These are phyloP conservation scores for Silene noctiflora DNA, from an alignment of 179 eudicot genomes.

Conservation along the genomic window DNA sequence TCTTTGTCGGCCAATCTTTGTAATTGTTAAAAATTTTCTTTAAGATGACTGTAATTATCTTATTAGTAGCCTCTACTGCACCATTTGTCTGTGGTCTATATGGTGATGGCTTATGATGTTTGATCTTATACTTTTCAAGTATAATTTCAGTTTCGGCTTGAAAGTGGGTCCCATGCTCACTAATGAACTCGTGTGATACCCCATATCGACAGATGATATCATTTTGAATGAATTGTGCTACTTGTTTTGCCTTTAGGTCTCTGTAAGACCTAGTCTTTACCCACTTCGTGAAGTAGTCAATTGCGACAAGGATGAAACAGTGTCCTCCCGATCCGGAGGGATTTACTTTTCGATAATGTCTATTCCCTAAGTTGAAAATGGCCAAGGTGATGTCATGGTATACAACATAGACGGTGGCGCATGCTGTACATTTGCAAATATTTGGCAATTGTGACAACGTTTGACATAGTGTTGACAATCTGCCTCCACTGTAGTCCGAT, in stretches of 20 bases:
- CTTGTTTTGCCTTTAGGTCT: too few species aligned
- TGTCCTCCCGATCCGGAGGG: not conserved
- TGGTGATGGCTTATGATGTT: not conserved
- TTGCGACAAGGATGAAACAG: not conserved
- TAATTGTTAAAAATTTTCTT: not conserved
- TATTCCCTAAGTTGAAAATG: constrained; percentile 20
- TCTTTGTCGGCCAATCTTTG: not conserved
- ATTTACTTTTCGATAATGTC: constrained; percentile 8
- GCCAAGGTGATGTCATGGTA: constrained; percentile 6
- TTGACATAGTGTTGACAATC: not conserved
- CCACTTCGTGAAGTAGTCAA: too few species aligned
- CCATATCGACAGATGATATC: too few species aligned
- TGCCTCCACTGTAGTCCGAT: not conserved
- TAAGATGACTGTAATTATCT: not conserved
- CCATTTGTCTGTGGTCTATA: not conserved
- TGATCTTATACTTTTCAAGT: not conserved
- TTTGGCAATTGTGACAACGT: not conserved
- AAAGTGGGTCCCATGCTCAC: too few species aligned
- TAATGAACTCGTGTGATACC: too few species aligned
- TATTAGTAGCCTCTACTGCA: constrained; percentile 16
- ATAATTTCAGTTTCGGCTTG: too few species aligned
- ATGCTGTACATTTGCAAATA: not conserved
- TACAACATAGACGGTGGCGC: not conserved
- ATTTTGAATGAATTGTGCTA: too few species aligned
- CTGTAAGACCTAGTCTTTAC: too few species aligned